Base-by-base conservation (phyloP, 192 early-diverging fungal species). In the Mortierella claussenii region DNA sequence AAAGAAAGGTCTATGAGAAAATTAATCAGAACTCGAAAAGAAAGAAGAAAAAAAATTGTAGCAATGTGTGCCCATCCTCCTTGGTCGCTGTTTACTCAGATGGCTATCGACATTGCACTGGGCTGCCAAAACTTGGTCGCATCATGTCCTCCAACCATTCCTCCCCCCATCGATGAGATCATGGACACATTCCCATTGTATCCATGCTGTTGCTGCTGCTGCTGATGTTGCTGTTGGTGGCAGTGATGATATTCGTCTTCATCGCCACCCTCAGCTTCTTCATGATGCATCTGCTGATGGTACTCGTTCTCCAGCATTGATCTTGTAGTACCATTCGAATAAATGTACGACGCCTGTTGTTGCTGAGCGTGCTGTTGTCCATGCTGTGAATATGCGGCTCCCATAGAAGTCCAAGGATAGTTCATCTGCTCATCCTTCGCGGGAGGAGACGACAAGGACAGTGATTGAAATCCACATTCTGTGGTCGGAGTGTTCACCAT, bases 401-500 rank as follows among this genome's bases (percentile, higher is more conserved):
- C 32, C 58, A 59, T 54, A 1, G 56, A 0, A 18, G 44, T 21
- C 50, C 64, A 67, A 20, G 43, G 45, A 3, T 60, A 60, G 33
- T 40, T 53, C 34, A 67, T 37, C 17, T 50, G 56, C 37, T 66
- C 48, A 27, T 76, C 73, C 73, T 62, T 60, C 9, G 45, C 73
- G 2, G 65, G 63, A 3, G 73, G 73, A 11, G 73, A 76, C 7
- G 73, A 61, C 26, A 76, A 36, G 3, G 64, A 67, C 51, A 76
- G 11, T 8, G 73, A 76, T 40, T 67, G 64, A 37, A 76, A 76
- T 11, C 64, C 71, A 26, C 73, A 76, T 40, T 76, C 73, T 0
- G 64, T 76, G 15, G 73, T 76, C n/a, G 73, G 73, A 10, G 73
- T 76, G 26, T 49, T 62, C 23, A 62, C 73, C 30, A 66, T 50